Conservation (phyloP, 169 alveolate species). For the Ichthyophthirius multifiliis region DNA sequence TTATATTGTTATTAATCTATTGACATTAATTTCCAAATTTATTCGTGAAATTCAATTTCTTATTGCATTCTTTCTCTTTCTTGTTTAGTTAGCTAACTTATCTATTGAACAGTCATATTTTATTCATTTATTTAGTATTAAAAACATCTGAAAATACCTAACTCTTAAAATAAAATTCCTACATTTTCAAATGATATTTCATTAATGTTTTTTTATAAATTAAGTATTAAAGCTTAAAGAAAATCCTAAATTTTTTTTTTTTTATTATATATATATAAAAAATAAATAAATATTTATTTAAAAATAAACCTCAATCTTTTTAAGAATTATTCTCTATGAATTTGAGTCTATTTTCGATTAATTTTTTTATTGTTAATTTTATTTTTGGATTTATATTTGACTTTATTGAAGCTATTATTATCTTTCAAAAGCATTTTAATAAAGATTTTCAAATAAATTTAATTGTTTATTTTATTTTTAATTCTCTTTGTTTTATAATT, state of each 20-base stretch:
- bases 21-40: not conserved
- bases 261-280: not conserved
- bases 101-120: not conserved
- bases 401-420: not conserved
- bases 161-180: not conserved
- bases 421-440: not conserved
- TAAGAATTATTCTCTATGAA: not conserved
- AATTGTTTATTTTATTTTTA: no score
- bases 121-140: not conserved
- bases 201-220: not conserved
- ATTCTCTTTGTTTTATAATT: no score
- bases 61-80: not conserved
- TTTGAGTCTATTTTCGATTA: not conserved
- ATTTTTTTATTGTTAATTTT: not conserved
- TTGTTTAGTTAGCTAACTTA: not conserved
- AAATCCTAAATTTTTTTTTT: no score
- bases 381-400: not conserved
- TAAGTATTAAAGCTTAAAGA: not conserved
- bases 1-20: not conserved
- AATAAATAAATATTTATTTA: not conserved
- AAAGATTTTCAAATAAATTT: no score
- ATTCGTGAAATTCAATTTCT: not conserved
- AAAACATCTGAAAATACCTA: not conserved
- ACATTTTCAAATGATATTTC: not conserved
- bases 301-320: not conserved